A percentile compares a stretch with the other conserved stretches of the same genome.
Conservation (phyloP, 441 rosid species). For the Syzygium syzygioides region DNA sequence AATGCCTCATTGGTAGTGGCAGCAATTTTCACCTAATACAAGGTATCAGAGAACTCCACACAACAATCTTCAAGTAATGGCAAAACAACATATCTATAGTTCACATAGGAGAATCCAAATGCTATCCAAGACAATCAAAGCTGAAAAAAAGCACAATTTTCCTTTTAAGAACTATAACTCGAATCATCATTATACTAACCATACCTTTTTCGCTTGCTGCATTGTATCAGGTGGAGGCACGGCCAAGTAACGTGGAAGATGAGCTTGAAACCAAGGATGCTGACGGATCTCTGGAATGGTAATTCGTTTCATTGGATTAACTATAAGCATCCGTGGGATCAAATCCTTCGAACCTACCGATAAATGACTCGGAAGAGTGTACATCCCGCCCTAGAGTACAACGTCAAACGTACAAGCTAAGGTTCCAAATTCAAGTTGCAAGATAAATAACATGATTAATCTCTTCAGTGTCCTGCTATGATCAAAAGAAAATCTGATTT, state of each 20-base stretch:
- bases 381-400: conserved; percentile 73
- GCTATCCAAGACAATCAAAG: background rate
- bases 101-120: background rate
- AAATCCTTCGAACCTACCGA: conserved; percentile 88
- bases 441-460: background rate
- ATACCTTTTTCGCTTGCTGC: conserved; percentile 97
- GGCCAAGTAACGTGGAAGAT: conserved; percentile 93
- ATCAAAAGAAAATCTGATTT: background rate
- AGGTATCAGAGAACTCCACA: background rate
- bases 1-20: background rate
- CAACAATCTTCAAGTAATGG: background rate
- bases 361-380: conserved; percentile 96
- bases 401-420: background rate
- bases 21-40: background rate
- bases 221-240: conserved; percentile 93
- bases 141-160: background rate
- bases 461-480: background rate
- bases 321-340: conserved; percentile 94
- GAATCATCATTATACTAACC: background rate
- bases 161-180: background rate
- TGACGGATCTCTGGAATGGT: conserved; percentile 93
- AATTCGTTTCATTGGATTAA: conserved; percentile 93
- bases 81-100: background rate
- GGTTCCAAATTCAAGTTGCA: background rate
- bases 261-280: conserved; percentile 92